These are phyloP conservation scores for Colletotrichum gigasporum DNA, from an alignment of 2,329 filamentous ascomycete genomes.

Conservation along the genomic window DNA sequence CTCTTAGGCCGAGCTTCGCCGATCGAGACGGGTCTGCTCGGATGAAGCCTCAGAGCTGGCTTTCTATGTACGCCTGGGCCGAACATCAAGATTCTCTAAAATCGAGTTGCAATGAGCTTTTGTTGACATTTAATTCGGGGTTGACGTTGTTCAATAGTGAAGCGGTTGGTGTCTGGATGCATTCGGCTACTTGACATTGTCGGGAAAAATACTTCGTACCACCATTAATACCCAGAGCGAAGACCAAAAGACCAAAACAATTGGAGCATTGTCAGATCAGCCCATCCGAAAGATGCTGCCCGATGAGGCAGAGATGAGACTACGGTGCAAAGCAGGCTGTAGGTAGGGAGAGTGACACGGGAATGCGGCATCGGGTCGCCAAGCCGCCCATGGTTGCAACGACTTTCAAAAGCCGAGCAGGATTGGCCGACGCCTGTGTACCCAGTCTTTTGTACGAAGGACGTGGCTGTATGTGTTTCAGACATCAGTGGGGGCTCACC, in stretches of 20 bases:
- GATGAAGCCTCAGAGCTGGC: too few relatives aligned
- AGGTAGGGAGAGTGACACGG: slow-evolving; percentile 1
- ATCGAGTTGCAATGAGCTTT: too few relatives aligned
- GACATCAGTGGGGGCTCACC: background rate
- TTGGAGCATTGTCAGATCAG: background rate
- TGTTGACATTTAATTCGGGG: too few relatives aligned
- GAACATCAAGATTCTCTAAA: too few relatives aligned
- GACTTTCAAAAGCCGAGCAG: background rate
- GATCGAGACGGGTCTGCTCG: too few relatives aligned
- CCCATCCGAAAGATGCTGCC: background rate
- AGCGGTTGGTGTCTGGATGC: too few relatives aligned
- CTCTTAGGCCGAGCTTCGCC: too few relatives aligned
- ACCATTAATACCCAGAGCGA: too few relatives aligned
- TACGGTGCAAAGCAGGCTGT: background rate
- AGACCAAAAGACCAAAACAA: background rate
- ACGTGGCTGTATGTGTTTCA: slow-evolving; percentile 18
- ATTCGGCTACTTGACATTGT: too few relatives aligned
- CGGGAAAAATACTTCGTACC: too few relatives aligned
- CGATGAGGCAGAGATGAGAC: background rate
- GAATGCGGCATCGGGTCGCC: slow-evolving; percentile 8
- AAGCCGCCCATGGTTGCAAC: background rate
- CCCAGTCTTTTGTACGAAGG: background rate
- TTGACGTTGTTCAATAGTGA: too few relatives aligned
- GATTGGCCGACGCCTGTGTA: background rate
- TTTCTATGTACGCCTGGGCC: too few relatives aligned